A percentile compares a stretch with the other conserved stretches of the same genome.
These are phyloP conservation scores for Xylaria nigripes DNA, from an alignment of 495 filamentous ascomycete species.

Conservation along the genomic window DNA sequence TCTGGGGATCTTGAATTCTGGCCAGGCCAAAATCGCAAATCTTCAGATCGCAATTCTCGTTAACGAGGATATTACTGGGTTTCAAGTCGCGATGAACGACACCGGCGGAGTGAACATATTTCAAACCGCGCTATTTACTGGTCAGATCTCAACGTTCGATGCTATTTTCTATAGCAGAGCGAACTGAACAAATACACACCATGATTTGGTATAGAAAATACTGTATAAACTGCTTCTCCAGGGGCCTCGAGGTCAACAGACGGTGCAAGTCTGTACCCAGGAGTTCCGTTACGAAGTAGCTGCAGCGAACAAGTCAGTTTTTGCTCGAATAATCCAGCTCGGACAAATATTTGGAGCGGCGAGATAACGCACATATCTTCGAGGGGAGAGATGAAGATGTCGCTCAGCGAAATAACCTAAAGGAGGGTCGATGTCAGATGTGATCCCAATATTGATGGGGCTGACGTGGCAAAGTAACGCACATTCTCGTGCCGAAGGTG, in stretches of 20 bases:
- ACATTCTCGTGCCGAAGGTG: constrained; percentile 97
- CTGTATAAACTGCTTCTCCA: constrained; percentile 99
- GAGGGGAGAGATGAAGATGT: constrained; percentile 98
- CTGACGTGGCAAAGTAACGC: constrained; percentile 17
- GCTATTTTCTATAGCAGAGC: neutral
- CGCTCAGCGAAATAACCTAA: constrained; percentile 94
- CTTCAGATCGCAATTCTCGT: constrained; percentile 98
- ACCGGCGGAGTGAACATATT: constrained; percentile 98
- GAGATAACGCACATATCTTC: constrained; percentile 81
- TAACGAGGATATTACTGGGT: constrained; percentile 96
- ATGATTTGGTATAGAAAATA: constrained; percentile 99
- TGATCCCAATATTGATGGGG: neutral
- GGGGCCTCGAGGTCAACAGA: constrained; percentile 84
- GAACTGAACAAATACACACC: constrained; percentile 41
- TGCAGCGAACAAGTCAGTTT: constrained; percentile 34
- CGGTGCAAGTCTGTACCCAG: constrained; percentile 95
- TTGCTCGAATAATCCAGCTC: neutral
- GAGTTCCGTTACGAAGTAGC: constrained; percentile 96
- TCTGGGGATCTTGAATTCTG: constrained; percentile 98
- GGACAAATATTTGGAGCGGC: neutral
- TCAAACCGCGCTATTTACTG: constrained; percentile 75
- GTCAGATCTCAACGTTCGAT: constrained; percentile 8
- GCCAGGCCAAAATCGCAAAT: constrained; percentile 98
- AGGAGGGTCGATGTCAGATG: constrained; percentile 4
- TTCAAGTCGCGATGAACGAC: constrained; percentile 97